Evolutionary conservation across 345 rosid genomes (phyloP).

Genomic region (Reutealis trisperma): DNA sequence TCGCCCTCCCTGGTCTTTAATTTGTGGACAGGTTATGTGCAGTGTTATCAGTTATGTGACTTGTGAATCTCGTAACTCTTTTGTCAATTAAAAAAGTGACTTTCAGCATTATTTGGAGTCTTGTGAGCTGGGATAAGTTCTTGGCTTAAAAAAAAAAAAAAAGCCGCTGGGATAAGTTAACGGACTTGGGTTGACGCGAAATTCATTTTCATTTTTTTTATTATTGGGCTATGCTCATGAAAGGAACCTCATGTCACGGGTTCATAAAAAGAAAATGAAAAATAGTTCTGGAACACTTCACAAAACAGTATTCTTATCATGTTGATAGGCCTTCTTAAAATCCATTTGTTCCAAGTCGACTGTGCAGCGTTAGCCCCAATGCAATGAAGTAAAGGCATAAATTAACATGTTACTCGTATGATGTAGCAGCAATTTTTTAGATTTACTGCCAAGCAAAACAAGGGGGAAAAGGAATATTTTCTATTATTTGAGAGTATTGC

Average conservation of each 20-base stretch:
- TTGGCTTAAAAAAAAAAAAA: no score
- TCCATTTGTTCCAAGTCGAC: no score
- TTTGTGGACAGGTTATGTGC: neutral
- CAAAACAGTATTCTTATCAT: no score
- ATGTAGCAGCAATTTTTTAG: neutral
- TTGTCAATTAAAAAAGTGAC: neutral
- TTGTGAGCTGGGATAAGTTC: neutral
- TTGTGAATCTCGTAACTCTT: neutral
- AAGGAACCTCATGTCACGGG: neutral
- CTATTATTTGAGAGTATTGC: no score
- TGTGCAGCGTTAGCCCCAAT: no score
- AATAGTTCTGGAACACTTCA: neutral
- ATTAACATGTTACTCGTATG: no score
- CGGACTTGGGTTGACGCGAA: neutral
- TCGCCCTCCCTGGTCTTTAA: neutral
- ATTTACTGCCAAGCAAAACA: neutral
- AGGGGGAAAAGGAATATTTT: neutral
- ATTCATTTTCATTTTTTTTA: neutral
- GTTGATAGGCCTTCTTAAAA: no score
- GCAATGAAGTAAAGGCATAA: no score
- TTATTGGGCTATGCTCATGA: neutral
- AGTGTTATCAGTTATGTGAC: neutral
- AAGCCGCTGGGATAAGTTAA: neutral
- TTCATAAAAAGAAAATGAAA: neutral
- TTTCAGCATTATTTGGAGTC: neutral